Conservation (phyloP, 1,139 yeast genomes). For the Debaryomyces psychrophilus region DNA sequence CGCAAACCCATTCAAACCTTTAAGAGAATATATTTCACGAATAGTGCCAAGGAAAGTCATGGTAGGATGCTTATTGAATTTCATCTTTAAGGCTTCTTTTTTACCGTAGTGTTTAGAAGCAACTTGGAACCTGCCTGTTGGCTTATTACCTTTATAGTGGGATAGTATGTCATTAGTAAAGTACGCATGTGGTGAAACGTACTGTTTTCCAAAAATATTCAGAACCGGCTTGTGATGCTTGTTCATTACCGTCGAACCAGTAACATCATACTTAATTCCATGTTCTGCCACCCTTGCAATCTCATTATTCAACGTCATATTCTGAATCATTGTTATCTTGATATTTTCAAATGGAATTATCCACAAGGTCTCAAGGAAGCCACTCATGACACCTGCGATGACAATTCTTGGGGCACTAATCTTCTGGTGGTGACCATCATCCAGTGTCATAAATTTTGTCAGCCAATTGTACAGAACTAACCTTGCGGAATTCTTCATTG, state of each 20-base stretch:
- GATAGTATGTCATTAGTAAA: constrained; percentile 39
- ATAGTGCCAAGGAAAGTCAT: constrained; percentile 55
- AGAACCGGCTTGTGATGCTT: constrained; percentile 32
- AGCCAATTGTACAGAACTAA: constrained; percentile 77
- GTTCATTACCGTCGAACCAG: constrained; percentile 25
- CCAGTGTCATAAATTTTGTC: constrained; percentile 72
- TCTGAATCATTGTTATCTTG: constrained; percentile 84
- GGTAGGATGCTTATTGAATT: constrained; percentile 58
- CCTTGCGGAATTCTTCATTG: constrained; percentile 72
- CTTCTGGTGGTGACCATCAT: constrained; percentile 38
- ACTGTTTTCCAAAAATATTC: constrained; percentile 36
- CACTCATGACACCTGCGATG: constrained; percentile 87
- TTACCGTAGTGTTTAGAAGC: constrained; percentile 19
- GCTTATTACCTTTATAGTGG: constrained; percentile 31
- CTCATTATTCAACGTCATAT: constrained; percentile 46
- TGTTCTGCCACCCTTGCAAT: constrained; percentile 25
- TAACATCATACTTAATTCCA: constrained; percentile 28
- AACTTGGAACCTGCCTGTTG: constrained; percentile 27
- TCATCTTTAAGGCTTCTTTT: constrained; percentile 33
- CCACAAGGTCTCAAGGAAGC: constrained; percentile 76
- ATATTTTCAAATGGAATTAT: constrained; percentile 91
- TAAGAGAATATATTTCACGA: constrained; percentile 68
- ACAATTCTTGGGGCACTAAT: constrained; percentile 73
- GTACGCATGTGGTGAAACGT: constrained; percentile 50
- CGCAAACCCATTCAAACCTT: constrained; percentile 77